phyloP scores from a whole-genome alignment of 352 stramenopile species.

The Globisporangium ultimum region DNA sequence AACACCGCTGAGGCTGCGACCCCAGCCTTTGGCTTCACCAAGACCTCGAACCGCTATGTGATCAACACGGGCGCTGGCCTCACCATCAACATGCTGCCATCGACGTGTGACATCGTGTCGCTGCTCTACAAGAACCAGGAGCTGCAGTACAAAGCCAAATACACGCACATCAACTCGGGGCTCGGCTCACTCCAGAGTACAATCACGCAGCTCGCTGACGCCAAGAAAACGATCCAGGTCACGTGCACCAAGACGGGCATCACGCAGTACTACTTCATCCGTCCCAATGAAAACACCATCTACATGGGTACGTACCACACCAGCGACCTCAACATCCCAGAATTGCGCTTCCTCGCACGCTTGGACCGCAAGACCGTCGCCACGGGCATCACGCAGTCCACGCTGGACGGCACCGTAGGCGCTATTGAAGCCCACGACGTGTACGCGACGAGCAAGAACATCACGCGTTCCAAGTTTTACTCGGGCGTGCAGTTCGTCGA shows the following conservation, averaged over 20 bases:
- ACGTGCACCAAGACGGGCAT: slow-evolving; percentile 32
- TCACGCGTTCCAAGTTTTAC: slow-evolving; percentile 42
- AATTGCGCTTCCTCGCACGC: slow-evolving; percentile 47
- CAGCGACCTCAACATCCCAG: slow-evolving; percentile 22
- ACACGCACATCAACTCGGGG: slow-evolving; percentile 50
- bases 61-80: slow-evolving; percentile 37
- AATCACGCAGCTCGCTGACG: slow-evolving; percentile 29
- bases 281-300: slow-evolving; percentile 43
- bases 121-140: slow-evolving; percentile 45
- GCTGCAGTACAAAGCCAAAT: slow-evolving; percentile 43
- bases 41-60: slow-evolving; percentile 31
- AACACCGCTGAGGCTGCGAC: slow-evolving; percentile 9
- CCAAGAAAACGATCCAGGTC: slow-evolving; percentile 40
- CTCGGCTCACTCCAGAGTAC: slow-evolving; percentile 26
- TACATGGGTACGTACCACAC: slow-evolving; percentile 60
- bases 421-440: slow-evolving; percentile 46
- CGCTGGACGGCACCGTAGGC: slow-evolving; percentile 26
- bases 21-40: slow-evolving; percentile 35
- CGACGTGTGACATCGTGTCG: slow-evolving; percentile 46
- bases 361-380: slow-evolving; percentile 33
- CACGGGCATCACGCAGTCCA: slow-evolving; percentile 30
- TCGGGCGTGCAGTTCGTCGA: slow-evolving; percentile 39
- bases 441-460: slow-evolving; percentile 21
- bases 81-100: slow-evolving; percentile 32
- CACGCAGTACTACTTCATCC: slow-evolving; percentile 54